These are phyloP conservation scores for Phytopythium litorale DNA, from an alignment of 352 stramenopile genomes.

Conservation along the genomic window DNA sequence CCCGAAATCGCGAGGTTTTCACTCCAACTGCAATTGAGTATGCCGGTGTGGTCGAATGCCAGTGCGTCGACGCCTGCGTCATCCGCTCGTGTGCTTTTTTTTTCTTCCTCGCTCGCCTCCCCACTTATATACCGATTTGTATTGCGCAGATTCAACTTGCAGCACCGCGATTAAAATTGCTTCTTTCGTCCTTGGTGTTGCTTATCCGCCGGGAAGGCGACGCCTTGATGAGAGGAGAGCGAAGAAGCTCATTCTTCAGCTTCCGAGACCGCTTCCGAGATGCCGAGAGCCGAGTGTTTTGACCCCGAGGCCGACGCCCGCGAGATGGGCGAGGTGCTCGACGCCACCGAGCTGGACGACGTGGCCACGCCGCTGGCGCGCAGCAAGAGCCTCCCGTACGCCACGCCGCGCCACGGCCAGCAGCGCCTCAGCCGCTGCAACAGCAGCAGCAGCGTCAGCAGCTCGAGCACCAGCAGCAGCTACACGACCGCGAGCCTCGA, in stretches of 20 bases:
- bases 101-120: neutral
- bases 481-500: conserved; percentile 3
- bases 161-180: neutral
- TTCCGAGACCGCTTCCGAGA: neutral
- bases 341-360: neutral
- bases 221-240: neutral
- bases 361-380: conserved; percentile 1
- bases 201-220: no score
- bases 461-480: conserved; percentile 8
- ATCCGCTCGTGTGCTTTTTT: neutral
- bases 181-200: no score
- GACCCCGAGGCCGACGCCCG: no score
- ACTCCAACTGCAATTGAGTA: neutral
- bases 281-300: neutral
- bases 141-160: neutral
- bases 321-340: neutral
- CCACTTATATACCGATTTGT: neutral
- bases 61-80: neutral
- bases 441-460: conserved; percentile 1
- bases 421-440: neutral
- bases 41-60: neutral
- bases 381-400: neutral
- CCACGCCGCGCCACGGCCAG: neutral
- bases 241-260: neutral
- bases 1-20: neutral